These are phyloP conservation scores for Pseudopyricularia javanii DNA, from an alignment of 2,329 filamentous ascomycete species.

Conservation along the genomic window DNA sequence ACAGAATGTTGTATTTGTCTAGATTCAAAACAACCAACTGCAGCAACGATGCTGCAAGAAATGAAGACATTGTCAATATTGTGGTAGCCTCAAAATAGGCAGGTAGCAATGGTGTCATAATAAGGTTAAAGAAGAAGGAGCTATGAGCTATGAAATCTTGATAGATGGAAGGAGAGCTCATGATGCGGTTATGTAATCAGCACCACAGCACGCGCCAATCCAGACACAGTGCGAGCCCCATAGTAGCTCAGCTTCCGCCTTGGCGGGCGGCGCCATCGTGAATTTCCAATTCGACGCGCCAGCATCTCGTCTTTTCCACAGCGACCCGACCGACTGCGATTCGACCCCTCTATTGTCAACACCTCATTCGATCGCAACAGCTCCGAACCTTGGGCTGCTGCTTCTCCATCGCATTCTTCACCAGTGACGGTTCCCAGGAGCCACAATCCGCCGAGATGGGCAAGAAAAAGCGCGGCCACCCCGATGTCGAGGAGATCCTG, in stretches of 20 bases:
- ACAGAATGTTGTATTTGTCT: neutral
- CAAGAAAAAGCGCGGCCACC: slow-evolving; percentile 82
- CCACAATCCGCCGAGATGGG: slow-evolving; percentile 42
- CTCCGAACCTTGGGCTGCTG: too few relatives aligned
- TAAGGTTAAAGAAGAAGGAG: too few relatives aligned
- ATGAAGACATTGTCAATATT: neutral
- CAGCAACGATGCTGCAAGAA: neutral
- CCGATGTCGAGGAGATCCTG: slow-evolving; percentile 80
- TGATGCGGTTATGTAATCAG: too few relatives aligned
- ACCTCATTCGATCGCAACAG: neutral
- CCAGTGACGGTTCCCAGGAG: neutral
- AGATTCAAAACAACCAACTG: neutral
- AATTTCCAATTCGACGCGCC: neutral
- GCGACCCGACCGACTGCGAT: neutral
- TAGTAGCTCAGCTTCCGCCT: neutral
- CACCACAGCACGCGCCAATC: neutral
- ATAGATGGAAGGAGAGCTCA: too few relatives aligned
- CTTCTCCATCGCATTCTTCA: too few relatives aligned
- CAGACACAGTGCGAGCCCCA: neutral
- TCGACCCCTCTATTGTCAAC: neutral
- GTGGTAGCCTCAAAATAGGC: too few relatives aligned
- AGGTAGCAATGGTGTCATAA: neutral
- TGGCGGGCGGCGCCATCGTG: neutral
- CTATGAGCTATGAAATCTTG: too few relatives aligned
- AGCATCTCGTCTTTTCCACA: neutral